Evolutionary conservation across 257 asterid species (phyloP).

Genomic region (Datura wrightii): DNA sequence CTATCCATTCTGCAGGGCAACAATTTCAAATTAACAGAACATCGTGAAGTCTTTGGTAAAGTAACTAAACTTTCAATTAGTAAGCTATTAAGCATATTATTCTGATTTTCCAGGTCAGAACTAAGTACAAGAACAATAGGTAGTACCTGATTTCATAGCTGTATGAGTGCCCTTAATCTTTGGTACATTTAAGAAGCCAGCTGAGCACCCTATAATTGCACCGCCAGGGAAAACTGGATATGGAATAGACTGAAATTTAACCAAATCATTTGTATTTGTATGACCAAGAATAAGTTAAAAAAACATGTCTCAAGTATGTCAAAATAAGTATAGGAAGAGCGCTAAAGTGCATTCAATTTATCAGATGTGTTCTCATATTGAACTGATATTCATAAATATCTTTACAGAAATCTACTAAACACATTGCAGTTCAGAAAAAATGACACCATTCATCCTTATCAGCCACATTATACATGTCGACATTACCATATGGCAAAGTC

Average conservation of each 20-base stretch:
- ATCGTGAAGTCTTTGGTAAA: background rate
- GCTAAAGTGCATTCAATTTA: constrained; percentile 19
- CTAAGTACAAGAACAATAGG: constrained; percentile 23
- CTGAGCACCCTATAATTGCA: constrained; percentile 98
- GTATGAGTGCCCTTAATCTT: constrained; percentile 98
- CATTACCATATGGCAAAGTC: background rate
- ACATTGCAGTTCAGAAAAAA: background rate
- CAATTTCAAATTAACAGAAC: background rate
- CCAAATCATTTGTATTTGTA: constrained; percentile 52
- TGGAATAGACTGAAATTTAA: constrained; percentile 95
- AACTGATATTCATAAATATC: background rate
- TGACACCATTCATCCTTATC: constrained; percentile 5
- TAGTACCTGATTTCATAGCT: constrained; percentile 96
- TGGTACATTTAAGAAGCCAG: constrained; percentile 96
- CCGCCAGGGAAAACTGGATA: constrained; percentile 99
- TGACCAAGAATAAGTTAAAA: constrained; percentile 31
- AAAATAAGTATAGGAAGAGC: background rate
- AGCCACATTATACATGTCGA: background rate
- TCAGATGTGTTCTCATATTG: background rate
- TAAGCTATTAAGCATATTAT: background rate
- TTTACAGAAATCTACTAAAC: constrained; percentile 15
- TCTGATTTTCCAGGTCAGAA: constrained; percentile 23
- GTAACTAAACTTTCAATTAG: constrained; percentile 16
- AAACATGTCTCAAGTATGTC: background rate
- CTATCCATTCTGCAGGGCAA: background rate